Evolutionary conservation across 768 basidiomycete species (phyloP), one percentile per base, ranked within the genome.

Genomic region (Suillus hirtellus): DNA sequence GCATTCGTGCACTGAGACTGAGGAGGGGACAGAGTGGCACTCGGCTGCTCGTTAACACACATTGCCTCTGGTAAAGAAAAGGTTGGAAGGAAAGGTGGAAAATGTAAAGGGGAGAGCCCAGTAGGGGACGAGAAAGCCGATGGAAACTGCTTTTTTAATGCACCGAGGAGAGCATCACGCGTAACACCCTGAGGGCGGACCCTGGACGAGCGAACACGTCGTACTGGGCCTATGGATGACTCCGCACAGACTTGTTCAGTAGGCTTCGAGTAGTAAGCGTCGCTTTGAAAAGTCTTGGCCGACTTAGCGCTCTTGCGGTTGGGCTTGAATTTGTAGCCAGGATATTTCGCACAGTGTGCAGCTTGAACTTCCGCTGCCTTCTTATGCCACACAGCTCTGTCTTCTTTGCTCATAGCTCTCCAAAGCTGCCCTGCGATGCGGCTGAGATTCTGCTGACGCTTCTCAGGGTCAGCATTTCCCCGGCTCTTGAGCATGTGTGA

Each of bases 401-500:
- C 77, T 40, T 68, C 71, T 1, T 69, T 63, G 7, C 70, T 65
- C 47, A 86, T 75, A 68, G 75, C 75, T 35, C 78, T 79, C 86
- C 86, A 88, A 69, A 82, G 78, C 70, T 80, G 76, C 7, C 81
- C 86, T 10, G 81, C 84, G 65, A 85, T 78, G 62, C 81, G 76
- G 64, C 80, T 81, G 64, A 86, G 78, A 63, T 84, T 82, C 71
- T 84, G 82, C 71, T 87, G 86, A 53, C 82, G 79, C 52, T 77
- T 78, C 71, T 84, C 82, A 43, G 82, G 74, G 27, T 78, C 73
- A 3, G 82, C 80, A 50, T 84, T 77, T 12, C 75, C 63, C 21
- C 75, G 75, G 2, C 73, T 76, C 66, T 80, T 79, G 12, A 86
- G 75, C 31, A 84, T 77, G 64, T 84, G 78, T 27, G 82, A 83